Base-by-base conservation (phyloP, 2,329 filamentous ascomycete genomes). In the Pestalotiopsis sp. region DNA sequence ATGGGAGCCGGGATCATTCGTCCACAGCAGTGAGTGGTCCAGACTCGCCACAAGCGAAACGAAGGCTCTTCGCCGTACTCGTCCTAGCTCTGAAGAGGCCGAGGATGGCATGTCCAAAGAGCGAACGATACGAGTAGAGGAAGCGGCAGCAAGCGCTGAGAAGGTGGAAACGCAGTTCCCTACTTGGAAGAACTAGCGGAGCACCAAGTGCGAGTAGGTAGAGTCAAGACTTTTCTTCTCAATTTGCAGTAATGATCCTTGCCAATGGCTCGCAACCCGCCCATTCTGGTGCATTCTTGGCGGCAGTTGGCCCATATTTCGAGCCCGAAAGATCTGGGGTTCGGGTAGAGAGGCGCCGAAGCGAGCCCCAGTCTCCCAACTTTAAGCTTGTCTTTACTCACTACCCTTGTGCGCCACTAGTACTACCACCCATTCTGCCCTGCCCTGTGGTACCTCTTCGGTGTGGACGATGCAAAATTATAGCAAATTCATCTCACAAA, bases 281-380 rank as follows among this genome's bases (percentile, higher is more conserved):
- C 49, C 25, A 36, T 7, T 49, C 63, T 65, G 58, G 63, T 12
- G 27, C 25, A 36, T 7, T 49, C 63, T 65, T 65, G 63, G 45
- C 63, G 63, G 63, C 63, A 57, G 63, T 56, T 64, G 61, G 23
- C 23, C 61, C 61, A 52, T 52, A 45, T 45, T 64, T 52, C 25
- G 61, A 25, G 41, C 45, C 63, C n/a, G 25, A 57, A 25, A 65
- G 23, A 36, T 65, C 63, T 65, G 41, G 31, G n/a, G 31, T 56
- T 65, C 63, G 63, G 63, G 63, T 65, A 45, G 63, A 56, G 20
- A 65, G 63, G 41, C 63, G 63, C 63, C 63, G 63, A 65, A 56
- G 45, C 63, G 49, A 65, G 17, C 45, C 45, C 45, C 20, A n/a
- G 45, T 52, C 17, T 17, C 17, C 45, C 45, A 52, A 17, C 45